Conservation (phyloP, 2,329 filamentous ascomycete genomes). For the Alternaria consortialis region DNA sequence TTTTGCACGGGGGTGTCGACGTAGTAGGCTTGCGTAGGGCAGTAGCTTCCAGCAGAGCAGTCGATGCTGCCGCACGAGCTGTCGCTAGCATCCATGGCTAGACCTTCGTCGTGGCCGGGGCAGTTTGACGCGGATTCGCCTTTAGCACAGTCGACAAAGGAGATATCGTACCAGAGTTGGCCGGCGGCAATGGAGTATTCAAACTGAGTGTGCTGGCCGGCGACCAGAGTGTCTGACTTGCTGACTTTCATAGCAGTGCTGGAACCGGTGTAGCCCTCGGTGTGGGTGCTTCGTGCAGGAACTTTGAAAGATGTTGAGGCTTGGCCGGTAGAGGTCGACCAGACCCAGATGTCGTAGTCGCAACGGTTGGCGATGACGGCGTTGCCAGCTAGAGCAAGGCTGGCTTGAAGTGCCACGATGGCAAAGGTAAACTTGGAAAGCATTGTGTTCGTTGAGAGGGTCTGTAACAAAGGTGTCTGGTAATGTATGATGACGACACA, state of each 20-base stretch:
- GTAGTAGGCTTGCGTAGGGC: conserved; percentile 38
- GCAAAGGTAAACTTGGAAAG: conserved; percentile 29
- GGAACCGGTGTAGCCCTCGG: conserved; percentile 27
- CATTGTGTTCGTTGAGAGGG: conserved; percentile 21
- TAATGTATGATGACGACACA: neutral
- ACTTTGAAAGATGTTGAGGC: conserved; percentile 20
- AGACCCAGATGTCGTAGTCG: conserved; percentile 39
- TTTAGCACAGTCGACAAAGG: conserved; percentile 39
- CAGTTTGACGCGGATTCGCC: conserved; percentile 30
- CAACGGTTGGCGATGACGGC: conserved; percentile 38
- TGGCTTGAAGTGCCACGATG: conserved; percentile 27
- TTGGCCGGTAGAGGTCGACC: conserved; percentile 27
- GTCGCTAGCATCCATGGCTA: conserved; percentile 27
- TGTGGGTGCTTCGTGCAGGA: conserved; percentile 29
- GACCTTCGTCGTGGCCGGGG: conserved; percentile 33
- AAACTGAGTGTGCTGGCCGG: conserved; percentile 38
- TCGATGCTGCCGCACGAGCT: conserved; percentile 21
- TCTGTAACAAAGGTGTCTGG: conserved; percentile 3
- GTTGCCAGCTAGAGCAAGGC: conserved; percentile 32
- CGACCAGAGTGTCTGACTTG: conserved; percentile 29
- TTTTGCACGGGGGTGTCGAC: conserved; percentile 33
- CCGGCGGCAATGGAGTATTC: conserved; percentile 34
- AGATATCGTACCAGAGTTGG: conserved; percentile 40
- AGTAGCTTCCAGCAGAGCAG: conserved; percentile 34
- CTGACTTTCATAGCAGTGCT: conserved; percentile 39